Percentiles rank a stretch among this genome's conserved stretches.
These are phyloP conservation scores for Fusarium secorum DNA, from an alignment of 2,329 filamentous ascomycete species.

Conservation along the genomic window DNA sequence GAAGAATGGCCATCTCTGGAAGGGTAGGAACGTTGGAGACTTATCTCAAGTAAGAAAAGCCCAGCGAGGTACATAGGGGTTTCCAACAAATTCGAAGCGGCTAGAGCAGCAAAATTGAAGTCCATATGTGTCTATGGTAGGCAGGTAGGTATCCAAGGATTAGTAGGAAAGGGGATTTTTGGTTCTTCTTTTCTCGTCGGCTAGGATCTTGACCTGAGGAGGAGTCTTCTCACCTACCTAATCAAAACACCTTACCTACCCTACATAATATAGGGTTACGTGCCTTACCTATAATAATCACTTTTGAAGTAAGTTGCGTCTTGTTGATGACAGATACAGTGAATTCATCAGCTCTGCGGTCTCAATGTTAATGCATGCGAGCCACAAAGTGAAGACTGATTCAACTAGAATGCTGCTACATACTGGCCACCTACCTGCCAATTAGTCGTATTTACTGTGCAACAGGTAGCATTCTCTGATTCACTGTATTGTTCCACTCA, in stretches of 20 bases:
- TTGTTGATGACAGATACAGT: conserved; percentile 5
- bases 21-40: not conserved
- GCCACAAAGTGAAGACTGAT: not conserved
- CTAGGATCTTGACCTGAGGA: conserved; percentile 1
- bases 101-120: not conserved
- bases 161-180: not conserved
- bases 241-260: not conserved
- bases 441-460: not conserved
- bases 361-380: not conserved
- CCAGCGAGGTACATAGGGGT: not conserved
- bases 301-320: not conserved
- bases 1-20: not conserved
- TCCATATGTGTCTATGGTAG: not conserved
- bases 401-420: not conserved
- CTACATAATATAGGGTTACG: not conserved
- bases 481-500: not conserved
- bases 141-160: not conserved
- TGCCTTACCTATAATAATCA: not conserved
- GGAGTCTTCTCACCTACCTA: not conserved
- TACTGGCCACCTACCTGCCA: not conserved
- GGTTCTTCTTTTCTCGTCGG: not conserved
- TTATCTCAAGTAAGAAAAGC: not conserved
- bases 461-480: not conserved
- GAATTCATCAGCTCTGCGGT: not conserved
- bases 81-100: not conserved